Base-by-base conservation (phyloP, 352 stramenopile genomes). In the Thraustochytrium sp. region DNA sequence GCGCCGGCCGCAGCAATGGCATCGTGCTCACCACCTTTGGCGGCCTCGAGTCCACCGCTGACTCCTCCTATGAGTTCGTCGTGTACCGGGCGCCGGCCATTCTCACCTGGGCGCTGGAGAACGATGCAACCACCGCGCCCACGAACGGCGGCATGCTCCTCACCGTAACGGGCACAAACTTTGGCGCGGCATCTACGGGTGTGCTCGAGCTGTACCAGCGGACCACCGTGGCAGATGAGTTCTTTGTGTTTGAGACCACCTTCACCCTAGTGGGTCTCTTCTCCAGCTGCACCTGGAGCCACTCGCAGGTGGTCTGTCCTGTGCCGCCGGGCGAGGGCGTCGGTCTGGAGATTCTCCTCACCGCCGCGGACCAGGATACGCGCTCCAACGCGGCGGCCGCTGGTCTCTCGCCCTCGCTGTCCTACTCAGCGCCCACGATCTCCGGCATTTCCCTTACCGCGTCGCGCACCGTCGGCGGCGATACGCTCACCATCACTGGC, bases 11-110 rank as follows among this genome's bases (percentile, higher is more conserved):
- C 37, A 26, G 9, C 21, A 82, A 82, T 37, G 74, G 49, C 11
- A 55, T 82, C 56, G 61, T 76, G 42, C 51, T 82, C 23, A 16
- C 53, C 23, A 34, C 31, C 49, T 34, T 29, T 13, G 16, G 16
- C 16, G 49, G 53, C 21, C 51, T n/a, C 26, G 51, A 82, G 55
- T 73, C 51, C 13, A 68, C 74, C 9, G 51, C 74, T 5, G 54
- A 82, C 42, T 8, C 65, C 4, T 18, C 61, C n/a, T 77, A 56
- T 11, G 74, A 82, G 61, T 55, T 82, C 3, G 74, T 82, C n/a
- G 23, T 29, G 51, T 82, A 76, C 55, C 9, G 3, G 23, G 53
- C 48, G 13, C 74, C 74, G 16, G 23, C 40, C 3, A 82, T 82
- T 31, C 38, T n/a, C 16, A 26, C 53, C 13, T 46, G 82, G 9